Conservation (phyloP, 768 basidiomycete genomes). For the Dentipellis fragilis region DNA sequence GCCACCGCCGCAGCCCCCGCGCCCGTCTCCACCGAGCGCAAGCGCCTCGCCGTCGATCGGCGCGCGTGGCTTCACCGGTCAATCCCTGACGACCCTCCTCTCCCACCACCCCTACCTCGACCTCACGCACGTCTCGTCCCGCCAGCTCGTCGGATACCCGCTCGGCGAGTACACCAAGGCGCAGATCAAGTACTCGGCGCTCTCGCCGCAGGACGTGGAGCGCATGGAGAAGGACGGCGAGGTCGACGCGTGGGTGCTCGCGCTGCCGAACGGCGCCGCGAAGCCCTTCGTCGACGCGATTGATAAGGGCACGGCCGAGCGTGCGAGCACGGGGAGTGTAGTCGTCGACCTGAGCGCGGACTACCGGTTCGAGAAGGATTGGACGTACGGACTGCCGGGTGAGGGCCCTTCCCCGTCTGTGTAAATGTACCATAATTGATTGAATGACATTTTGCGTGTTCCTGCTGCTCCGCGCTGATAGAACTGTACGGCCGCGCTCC, state of each 20-base stretch:
- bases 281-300: slow-evolving; percentile 96
- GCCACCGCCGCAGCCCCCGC: slow-evolving; percentile 47
- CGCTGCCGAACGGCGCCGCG: slow-evolving; percentile 93
- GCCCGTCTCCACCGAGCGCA: slow-evolving; percentile 48
- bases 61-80: slow-evolving; percentile 92
- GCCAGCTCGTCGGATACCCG: slow-evolving; percentile 78
- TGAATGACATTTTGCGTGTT: slow-evolving; percentile 22
- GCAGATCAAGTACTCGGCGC: slow-evolving; percentile 65
- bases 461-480: slow-evolving; percentile 22
- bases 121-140: slow-evolving; percentile 93
- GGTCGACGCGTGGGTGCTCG: slow-evolving; percentile 99
- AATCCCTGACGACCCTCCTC: slow-evolving; percentile 80
- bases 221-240: slow-evolving; percentile 81
- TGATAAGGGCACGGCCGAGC: slow-evolving; percentile 59
- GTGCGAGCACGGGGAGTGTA: slow-evolving; percentile 52
- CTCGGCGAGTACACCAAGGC: slow-evolving; percentile 77
- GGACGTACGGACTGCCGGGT: slow-evolving; percentile 99
- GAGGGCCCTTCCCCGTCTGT: slow-evolving; percentile 40
- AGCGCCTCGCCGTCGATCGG: slow-evolving; percentile 92
- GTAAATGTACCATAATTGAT: slow-evolving; percentile 21
- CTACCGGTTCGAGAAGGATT: slow-evolving; percentile 87
- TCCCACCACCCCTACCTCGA: slow-evolving; percentile 81
- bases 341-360: slow-evolving; percentile 92
- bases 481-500: slow-evolving; percentile 77
- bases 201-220: slow-evolving; percentile 71